phyloP scores from a whole-genome alignment of 148 eudicot species.

The Oxyria digyna region DNA sequence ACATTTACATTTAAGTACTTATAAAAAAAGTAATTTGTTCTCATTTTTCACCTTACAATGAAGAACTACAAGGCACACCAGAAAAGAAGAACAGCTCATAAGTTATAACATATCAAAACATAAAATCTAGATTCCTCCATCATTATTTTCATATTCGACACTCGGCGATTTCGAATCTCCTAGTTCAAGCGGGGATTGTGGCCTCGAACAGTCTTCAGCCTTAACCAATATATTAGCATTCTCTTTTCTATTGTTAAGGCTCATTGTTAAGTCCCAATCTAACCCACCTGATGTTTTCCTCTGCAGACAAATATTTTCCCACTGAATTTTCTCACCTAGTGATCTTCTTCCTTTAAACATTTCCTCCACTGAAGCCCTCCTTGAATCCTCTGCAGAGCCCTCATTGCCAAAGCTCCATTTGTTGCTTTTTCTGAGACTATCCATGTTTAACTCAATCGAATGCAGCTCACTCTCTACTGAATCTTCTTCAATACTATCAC shows the following conservation, averaged over 20 bases:
- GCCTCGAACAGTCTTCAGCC: background rate
- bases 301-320: constrained; percentile 42
- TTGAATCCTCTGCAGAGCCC: constrained; percentile 30
- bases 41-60: background rate
- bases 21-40: background rate
- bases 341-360: constrained; percentile 49
- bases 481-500: constrained; percentile 13
- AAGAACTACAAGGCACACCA: background rate
- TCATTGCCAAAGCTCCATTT: constrained; percentile 37
- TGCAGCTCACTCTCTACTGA: constrained; percentile 66
- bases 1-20: background rate
- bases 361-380: constrained; percentile 40
- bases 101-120: background rate
- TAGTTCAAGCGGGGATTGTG: background rate
- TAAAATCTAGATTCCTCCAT: background rate
- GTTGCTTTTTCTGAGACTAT: constrained; percentile 31
- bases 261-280: constrained; percentile 45
- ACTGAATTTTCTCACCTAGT: constrained; percentile 40
- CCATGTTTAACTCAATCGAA: constrained; percentile 72
- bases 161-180: background rate
- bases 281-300: constrained; percentile 44
- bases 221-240: background rate
- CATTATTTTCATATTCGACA: background rate
- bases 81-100: background rate
- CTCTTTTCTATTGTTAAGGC: background rate